Percentiles rank a stretch among this genome's conserved stretches.
These are phyloP conservation scores for Apiotrichum mycotoxinovorans DNA, from an alignment of 1,284 basidiomycete species.

Conservation along the genomic window DNA sequence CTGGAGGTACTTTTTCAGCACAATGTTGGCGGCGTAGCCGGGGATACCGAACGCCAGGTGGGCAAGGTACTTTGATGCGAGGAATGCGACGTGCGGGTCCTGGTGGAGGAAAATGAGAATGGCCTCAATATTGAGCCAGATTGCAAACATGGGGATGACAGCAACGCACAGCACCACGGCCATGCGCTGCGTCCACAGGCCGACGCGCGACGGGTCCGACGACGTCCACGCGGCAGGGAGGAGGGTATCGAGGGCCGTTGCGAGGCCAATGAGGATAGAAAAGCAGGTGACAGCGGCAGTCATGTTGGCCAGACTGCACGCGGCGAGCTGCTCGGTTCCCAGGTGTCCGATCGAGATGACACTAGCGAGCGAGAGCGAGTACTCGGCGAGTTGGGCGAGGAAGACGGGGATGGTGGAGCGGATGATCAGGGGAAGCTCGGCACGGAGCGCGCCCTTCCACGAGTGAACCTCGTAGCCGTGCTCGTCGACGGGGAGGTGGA, in stretches of 20 bases:
- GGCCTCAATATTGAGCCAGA: conserved; percentile 75
- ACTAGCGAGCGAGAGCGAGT: conserved; percentile 47
- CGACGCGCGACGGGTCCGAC: conserved; percentile 72
- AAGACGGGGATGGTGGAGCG: conserved; percentile 43
- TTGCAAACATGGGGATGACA: conserved; percentile 47
- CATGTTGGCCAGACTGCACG: conserved; percentile 51
- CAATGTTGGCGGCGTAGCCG: conserved; percentile 59
- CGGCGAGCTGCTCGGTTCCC: conserved; percentile 66
- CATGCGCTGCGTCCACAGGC: conserved; percentile 88
- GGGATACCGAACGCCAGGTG: conserved; percentile 80
- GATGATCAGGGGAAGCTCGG: conserved; percentile 42
- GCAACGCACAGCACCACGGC: conserved; percentile 60
- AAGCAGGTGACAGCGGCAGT: conserved; percentile 54
- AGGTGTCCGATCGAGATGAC: conserved; percentile 80
- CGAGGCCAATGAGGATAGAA: conserved; percentile 78
- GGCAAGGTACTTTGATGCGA: conserved; percentile 72
- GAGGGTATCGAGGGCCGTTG: conserved; percentile 80
- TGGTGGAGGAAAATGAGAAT: conserved; percentile 76
- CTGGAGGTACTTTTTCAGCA: conserved; percentile 67
- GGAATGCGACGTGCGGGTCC: conserved; percentile 73
- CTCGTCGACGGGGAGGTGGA: conserved; percentile 41
- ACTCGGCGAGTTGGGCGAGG: conserved; percentile 49
- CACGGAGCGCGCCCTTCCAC: conserved; percentile 12
- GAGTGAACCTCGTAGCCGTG: conserved; percentile 13
- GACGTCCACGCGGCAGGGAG: conserved; percentile 90